A percentile compares a stretch with the other conserved stretches of the same genome.
Evolutionary conservation across 1,284 basidiomycete genomes (phyloP).

Genomic region (Rhodotorula sp.): DNA sequence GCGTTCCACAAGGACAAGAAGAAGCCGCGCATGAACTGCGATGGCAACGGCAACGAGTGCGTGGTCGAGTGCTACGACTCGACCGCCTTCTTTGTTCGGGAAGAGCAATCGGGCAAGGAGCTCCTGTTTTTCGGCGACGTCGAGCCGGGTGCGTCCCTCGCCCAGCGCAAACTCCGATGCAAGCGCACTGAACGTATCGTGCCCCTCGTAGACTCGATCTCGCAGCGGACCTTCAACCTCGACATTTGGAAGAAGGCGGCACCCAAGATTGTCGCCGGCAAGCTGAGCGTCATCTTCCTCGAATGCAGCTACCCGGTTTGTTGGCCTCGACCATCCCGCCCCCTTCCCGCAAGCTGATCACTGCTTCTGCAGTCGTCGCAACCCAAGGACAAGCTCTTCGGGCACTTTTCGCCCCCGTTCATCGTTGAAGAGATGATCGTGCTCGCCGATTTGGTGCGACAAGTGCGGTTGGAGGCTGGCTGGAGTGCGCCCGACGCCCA

Average conservation of each 20-base stretch:
- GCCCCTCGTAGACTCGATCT: conserved; percentile 71
- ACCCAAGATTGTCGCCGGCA: conserved; percentile 30
- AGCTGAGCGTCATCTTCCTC: conserved; percentile 69
- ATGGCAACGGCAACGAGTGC: too few relatives aligned
- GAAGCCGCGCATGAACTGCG: neutral
- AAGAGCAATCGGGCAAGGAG: conserved; percentile 57
- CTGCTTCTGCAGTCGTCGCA: conserved; percentile 56
- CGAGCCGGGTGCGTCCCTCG: conserved; percentile 30
- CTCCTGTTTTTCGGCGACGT: conserved; percentile 69
- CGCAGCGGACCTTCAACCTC: conserved; percentile 60
- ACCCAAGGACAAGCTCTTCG: conserved; percentile 64
- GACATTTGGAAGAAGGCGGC: conserved; percentile 72
- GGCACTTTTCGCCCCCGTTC: conserved; percentile 73
- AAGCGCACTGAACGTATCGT: neutral
- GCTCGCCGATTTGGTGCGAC: conserved; percentile 67
- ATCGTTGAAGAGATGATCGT: conserved; percentile 65
- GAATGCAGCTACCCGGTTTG: conserved; percentile 72
- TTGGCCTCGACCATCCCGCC: neutral
- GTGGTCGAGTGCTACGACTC: conserved; percentile 59
- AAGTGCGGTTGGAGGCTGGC: conserved; percentile 34
- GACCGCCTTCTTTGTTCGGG: conserved; percentile 72
- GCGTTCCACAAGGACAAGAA: conserved; percentile 3
- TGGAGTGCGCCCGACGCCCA: neutral
- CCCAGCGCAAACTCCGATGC: neutral
- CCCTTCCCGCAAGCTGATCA: neutral